Conservation (phyloP, 345 rosid genomes). For the Cardamine occulta region DNA sequence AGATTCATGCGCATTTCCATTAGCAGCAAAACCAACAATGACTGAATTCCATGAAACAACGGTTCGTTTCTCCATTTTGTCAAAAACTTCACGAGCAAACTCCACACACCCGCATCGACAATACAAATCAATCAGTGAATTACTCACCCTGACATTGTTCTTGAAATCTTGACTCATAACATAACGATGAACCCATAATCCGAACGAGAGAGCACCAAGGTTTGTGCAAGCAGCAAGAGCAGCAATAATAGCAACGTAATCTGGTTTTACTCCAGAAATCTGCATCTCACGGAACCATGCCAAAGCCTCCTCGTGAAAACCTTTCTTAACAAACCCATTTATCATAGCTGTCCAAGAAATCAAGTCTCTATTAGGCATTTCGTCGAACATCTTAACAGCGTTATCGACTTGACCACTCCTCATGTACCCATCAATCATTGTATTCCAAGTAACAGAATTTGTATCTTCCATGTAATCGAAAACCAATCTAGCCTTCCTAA, state of each 20-base stretch:
- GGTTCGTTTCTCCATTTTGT: slow-evolving; percentile 59
- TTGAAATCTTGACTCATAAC: slow-evolving; percentile 50
- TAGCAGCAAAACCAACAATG: slow-evolving; percentile 64
- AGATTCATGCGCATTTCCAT: slow-evolving; percentile 62
- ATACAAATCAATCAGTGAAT: slow-evolving; percentile 72
- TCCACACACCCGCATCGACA: slow-evolving; percentile 77
- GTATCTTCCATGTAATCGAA: slow-evolving; percentile 58
- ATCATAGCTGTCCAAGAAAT: slow-evolving; percentile 81
- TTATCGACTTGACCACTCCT: slow-evolving; percentile 46
- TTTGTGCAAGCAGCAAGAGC: slow-evolving; percentile 69
- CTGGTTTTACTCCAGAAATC: slow-evolving; percentile 56
- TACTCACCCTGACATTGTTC: slow-evolving; percentile 56
- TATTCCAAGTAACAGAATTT: slow-evolving; percentile 70
- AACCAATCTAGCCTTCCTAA: slow-evolving; percentile 55
- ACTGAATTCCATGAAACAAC: slow-evolving; percentile 84
- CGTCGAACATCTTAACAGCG: slow-evolving; percentile 60
- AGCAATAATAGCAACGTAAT: slow-evolving; percentile 61
- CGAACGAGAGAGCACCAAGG: slow-evolving; percentile 59
- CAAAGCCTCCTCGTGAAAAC: slow-evolving; percentile 58
- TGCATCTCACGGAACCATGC: slow-evolving; percentile 69
- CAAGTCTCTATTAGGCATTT: slow-evolving; percentile 61
- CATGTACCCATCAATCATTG: slow-evolving; percentile 74
- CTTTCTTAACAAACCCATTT: slow-evolving; percentile 66
- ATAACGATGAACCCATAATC: slow-evolving; percentile 63
- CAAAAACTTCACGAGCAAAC: slow-evolving; percentile 63